Conservation (phyloP, 192 early-diverging fungal genomes). For the Phycomyces nitens region DNA sequence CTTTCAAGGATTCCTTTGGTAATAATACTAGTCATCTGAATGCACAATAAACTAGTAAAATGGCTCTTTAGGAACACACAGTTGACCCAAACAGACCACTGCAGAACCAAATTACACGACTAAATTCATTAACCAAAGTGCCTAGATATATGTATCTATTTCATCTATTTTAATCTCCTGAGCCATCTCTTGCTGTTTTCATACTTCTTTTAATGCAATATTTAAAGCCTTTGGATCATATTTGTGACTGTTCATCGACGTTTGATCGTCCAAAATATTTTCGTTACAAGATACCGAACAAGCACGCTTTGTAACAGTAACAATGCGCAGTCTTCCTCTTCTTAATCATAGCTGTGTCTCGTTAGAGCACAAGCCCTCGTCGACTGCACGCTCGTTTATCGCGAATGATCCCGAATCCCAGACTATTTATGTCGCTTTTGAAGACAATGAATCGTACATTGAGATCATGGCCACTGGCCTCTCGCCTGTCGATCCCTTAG, state of each 20-base stretch:
- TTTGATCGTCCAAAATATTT: background rate
- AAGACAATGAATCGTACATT: constrained; percentile 24
- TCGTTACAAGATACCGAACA: background rate
- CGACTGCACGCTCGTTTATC: constrained; percentile 19
- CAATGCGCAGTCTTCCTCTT: background rate
- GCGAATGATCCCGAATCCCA: constrained; percentile 49
- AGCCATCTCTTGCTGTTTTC: no score
- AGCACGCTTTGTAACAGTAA: background rate
- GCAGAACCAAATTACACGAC: no score
- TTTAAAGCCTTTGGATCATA: no score
- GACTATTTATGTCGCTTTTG: constrained; percentile 51
- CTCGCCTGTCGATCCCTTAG: constrained; percentile 8
- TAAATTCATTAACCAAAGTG: no score
- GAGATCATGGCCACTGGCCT: constrained; percentile 26
- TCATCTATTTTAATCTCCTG: no score
- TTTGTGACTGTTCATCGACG: background rate
- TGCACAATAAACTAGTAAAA: no score
- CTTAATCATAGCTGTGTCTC: background rate
- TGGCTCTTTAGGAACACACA: no score
- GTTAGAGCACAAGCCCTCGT: background rate
- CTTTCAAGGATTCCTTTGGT: no score
- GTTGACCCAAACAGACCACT: no score
- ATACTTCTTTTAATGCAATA: no score
- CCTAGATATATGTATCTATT: no score
- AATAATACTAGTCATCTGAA: no score